Evolutionary conservation across 495 filamentous ascomycete genomes (phyloP), one percentile per base, ranked within the genome.

Genomic region (Xylaria cubensis): DNA sequence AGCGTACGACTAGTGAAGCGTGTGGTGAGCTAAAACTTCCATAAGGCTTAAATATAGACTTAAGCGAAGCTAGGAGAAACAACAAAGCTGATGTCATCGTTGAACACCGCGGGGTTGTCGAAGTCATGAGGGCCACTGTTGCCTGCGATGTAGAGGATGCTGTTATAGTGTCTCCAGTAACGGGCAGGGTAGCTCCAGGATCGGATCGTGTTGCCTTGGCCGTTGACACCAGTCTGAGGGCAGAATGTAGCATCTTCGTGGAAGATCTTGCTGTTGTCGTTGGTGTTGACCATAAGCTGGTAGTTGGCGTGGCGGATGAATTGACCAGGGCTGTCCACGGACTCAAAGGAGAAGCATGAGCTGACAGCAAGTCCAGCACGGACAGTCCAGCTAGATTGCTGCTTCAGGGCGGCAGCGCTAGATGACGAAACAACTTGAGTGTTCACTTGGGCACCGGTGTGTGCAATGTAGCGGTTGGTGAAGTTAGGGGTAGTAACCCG

Each of bases 111-210:
- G 0, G 84, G 71, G 24, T 80, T 74, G 72, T 89, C 87, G 65
- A 88, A 89, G 0, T 75, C 75, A 17, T 88, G 72, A 41, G 84
- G 78, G 34, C 86, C 86, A 32, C 86, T 87, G 51, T 89, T 85
- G 75, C 82, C 87, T 29, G 84, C 87, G 21, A 75, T 73, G 62
- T 88, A 88, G 6, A 79, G 74, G 7, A 81, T 72, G 50, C 84
- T 80, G 29, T 75, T 62, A 72, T 84, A 88, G 72, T 89, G 87
- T 36, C 87, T 82, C 76, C 85, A 82, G 71, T 78, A 88, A 46
- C 86, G 83, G n/a, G 87, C 87, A 8, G 87, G 87, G 73, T 88
- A 88, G 76, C 79, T 84, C 86, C 86, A 89, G 6, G 86, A 81
- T 21, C 86, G 83, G 59, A 89, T 73, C 1, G 64, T 7, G 83